Evolutionary conservation across 177 flowering plant genomes (phyloP).

Genomic region (Tripterygium wilfordii): DNA sequence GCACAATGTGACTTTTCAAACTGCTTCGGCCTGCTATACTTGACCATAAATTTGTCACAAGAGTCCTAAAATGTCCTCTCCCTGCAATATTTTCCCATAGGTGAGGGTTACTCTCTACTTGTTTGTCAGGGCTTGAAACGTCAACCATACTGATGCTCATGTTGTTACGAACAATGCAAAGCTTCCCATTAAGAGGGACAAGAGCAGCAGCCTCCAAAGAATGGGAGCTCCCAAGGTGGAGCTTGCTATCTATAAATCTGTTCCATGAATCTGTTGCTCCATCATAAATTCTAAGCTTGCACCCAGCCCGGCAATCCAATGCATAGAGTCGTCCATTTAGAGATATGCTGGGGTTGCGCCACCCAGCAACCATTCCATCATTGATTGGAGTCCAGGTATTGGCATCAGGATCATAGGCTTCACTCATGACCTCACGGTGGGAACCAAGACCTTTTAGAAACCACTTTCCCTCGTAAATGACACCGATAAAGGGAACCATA

Average conservation of each 20-base stretch:
- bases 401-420: slow-evolving; percentile 75
- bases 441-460: slow-evolving; percentile 82
- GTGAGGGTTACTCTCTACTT: slow-evolving; percentile 57
- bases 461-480: slow-evolving; percentile 81
- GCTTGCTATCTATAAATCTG: slow-evolving; percentile 76
- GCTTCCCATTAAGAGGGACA: slow-evolving; percentile 84
- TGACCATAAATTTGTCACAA: slow-evolving; percentile 78
- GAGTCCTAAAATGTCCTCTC: slow-evolving; percentile 67
- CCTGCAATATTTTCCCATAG: slow-evolving; percentile 90
- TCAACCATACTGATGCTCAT: slow-evolving; percentile 94
- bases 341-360: slow-evolving; percentile 92
- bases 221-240: slow-evolving; percentile 78
- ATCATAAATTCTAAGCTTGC: slow-evolving; percentile 81
- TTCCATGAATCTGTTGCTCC: slow-evolving; percentile 76
- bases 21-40: slow-evolving; percentile 81
- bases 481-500: slow-evolving; percentile 95
- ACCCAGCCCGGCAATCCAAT: slow-evolving; percentile 89
- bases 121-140: slow-evolving; percentile 59
- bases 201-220: slow-evolving; percentile 95
- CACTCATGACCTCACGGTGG: slow-evolving; percentile 84
- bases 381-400: slow-evolving; percentile 61
- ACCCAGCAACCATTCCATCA: slow-evolving; percentile 84
- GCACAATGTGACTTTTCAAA: slow-evolving; percentile 83
- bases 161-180: slow-evolving; percentile 91
- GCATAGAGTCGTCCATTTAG: slow-evolving; percentile 79